Conservation (phyloP, 2,329 filamentous ascomycete genomes). For the Capronia epimyces region DNA sequence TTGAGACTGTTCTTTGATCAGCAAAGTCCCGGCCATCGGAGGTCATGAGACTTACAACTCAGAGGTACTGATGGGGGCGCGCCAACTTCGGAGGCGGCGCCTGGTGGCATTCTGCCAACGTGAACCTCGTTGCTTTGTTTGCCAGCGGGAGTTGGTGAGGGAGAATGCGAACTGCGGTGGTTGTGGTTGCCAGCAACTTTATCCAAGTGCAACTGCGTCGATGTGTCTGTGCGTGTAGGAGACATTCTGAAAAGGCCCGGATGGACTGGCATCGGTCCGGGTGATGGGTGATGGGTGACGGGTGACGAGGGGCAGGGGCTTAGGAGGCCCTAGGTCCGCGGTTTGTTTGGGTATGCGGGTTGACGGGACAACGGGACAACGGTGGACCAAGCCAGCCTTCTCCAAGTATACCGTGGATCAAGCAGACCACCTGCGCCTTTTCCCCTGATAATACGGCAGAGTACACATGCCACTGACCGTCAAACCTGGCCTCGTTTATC, state of each 20-base stretch:
- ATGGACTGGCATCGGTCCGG: background rate
- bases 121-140: background rate
- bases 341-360: background rate
- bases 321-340: background rate
- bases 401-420: too few relatives aligned
- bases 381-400: too few relatives aligned
- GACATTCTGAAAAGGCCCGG: background rate
- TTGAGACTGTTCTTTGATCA: constrained; percentile 56
- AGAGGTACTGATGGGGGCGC: constrained; percentile 27
- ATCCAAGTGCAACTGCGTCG: background rate
- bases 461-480: too few relatives aligned
- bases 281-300: background rate
- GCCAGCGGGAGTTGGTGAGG: background rate
- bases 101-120: constrained; percentile 17
- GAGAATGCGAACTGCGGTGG: background rate
- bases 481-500: too few relatives aligned
- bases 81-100: constrained; percentile 16
- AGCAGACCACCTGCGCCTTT: background rate
- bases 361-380: background rate
- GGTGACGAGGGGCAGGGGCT: too few relatives aligned
- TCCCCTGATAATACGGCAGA: too few relatives aligned
- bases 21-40: background rate
- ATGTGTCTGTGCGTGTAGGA: constrained; percentile 1
- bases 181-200: background rate
- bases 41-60: constrained; percentile 18